Evolutionary conservation across 192 early-diverging fungal genomes (phyloP), one percentile per base, ranked within the genome.

Genomic region (Gigaspora rosea): DNA sequence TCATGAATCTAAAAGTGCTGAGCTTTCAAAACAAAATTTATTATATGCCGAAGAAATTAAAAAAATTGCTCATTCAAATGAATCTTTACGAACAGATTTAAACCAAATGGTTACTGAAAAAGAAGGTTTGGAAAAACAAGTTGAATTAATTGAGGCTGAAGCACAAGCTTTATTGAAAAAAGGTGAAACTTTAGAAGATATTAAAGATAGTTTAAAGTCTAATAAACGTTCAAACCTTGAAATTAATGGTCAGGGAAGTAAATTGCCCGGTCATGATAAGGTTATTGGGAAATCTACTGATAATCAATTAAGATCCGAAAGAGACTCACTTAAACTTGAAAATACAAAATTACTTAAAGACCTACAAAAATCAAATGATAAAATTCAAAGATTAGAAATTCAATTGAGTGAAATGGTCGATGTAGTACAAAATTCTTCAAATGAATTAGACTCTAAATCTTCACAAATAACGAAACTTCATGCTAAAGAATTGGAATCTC

Each of bases 321-420:
- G 22, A 8, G 48, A 71, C 7, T 52, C 32, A 16, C 69, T 71
- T 11, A 71, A 52, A 1, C 3, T 51, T 32, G 49, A 71, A 15
- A 71, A 71, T 33, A 10, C 36, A 10, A 41, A 33, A 1, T 49
- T 71, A 33, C 15, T 20, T 6, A 33, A 63, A 33, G 33, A 63
- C 11, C 7, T 63, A 16, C n/a, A 33, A 13, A 33, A 0, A 5
- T 22, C 61, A 13, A 27, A 71, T 4, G 69, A 71, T 33, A 49
- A 71, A 71, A 71, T 27, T 12, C 48, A 41, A 11, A 6, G 69
- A 22, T 27, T 71, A 15, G 69, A 71, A 52, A 71, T 71, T 36
- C 69, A 33, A 33, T 71, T 71, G 51, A 71, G 20, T 71, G 69
- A 71, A 71, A 71, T 71, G 69, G 18, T 6, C 3, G 69, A 33